Evolutionary conservation across 345 rosid genomes (phyloP).

Genomic region (Gossypium stocksii): DNA sequence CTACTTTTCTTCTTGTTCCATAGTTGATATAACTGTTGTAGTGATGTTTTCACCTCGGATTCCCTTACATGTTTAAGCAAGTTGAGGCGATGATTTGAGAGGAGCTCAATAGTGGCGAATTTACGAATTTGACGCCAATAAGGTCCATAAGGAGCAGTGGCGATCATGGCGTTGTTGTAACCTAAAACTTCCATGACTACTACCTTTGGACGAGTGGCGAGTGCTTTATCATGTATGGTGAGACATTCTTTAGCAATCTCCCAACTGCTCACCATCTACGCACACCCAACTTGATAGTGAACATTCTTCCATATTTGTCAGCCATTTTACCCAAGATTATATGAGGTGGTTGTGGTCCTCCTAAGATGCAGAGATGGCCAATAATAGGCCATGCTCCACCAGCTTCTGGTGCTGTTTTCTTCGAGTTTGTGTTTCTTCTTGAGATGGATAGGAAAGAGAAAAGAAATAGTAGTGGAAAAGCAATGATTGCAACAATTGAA

Average conservation of each 20-base stretch:
- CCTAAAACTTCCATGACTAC: slow-evolving; percentile 16
- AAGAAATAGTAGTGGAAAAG: not conserved
- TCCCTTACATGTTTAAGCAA: slow-evolving; percentile 18
- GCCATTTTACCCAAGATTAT: too few species aligned
- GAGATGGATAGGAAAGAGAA: not conserved
- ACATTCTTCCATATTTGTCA: too few species aligned
- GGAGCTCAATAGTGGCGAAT: slow-evolving; percentile 23
- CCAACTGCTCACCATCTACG: not conserved
- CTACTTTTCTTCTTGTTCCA: slow-evolving; percentile 1
- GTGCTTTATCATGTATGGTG: slow-evolving; percentile 23
- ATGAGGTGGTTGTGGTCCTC: too few species aligned
- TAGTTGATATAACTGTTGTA: slow-evolving; percentile 5
- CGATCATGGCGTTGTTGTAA: slow-evolving; percentile 23
- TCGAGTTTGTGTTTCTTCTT: not conserved
- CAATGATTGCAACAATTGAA: not conserved
- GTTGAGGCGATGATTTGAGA: slow-evolving; percentile 31
- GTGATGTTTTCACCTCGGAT: slow-evolving; percentile 14
- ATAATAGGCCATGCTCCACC: too few species aligned
- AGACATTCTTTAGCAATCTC: slow-evolving; percentile 9
- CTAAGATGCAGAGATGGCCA: too few species aligned
- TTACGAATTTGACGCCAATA: slow-evolving; percentile 25
- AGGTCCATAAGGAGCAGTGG: slow-evolving; percentile 23
- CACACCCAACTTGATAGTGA: too few species aligned
- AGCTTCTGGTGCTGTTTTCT: not conserved
- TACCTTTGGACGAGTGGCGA: slow-evolving; percentile 24